Evolutionary conservation across 495 filamentous ascomycete species (phyloP).

Genomic region (Hypoxylon fragiforme): DNA sequence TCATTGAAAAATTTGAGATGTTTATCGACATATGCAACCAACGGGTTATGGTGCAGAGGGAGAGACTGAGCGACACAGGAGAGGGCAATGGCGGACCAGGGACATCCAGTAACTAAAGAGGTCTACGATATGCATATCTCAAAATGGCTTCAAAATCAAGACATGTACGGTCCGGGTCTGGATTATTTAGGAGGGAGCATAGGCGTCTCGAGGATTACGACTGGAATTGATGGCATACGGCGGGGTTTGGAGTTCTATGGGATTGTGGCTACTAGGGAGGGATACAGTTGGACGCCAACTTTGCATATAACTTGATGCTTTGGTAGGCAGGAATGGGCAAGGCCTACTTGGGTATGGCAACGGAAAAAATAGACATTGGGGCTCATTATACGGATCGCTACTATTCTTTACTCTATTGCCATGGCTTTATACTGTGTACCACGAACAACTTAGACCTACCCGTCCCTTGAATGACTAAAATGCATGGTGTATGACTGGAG

Average conservation of each 20-base stretch:
- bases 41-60: constrained; percentile 56
- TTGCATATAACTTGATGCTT: constrained; percentile 22
- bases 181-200: constrained; percentile 28
- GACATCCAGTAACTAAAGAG: constrained; percentile 25
- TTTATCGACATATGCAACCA: constrained; percentile 64
- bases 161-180: constrained; percentile 16
- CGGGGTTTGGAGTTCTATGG: constrained; percentile 28
- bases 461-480: too few relatives aligned
- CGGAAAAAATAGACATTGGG: constrained; percentile 30
- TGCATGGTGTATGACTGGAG: too few relatives aligned
- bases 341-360: constrained; percentile 9
- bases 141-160: constrained; percentile 26
- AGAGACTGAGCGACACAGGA: constrained; percentile 41
- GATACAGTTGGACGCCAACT: constrained; percentile 14
- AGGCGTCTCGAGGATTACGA: constrained; percentile 32
- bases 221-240: constrained; percentile 26
- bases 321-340: constrained; percentile 18
- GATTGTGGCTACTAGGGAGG: constrained; percentile 14
- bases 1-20: constrained; percentile 60
- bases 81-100: constrained; percentile 26
- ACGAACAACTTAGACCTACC: too few relatives aligned
- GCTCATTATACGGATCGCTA: constrained; percentile 10
- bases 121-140: constrained; percentile 16
- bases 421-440: too few relatives aligned
- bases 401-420: too few relatives aligned